Evolutionary conservation across 2,329 filamentous ascomycete species (phyloP).

Genomic region (Macrophomina phaseolina): DNA sequence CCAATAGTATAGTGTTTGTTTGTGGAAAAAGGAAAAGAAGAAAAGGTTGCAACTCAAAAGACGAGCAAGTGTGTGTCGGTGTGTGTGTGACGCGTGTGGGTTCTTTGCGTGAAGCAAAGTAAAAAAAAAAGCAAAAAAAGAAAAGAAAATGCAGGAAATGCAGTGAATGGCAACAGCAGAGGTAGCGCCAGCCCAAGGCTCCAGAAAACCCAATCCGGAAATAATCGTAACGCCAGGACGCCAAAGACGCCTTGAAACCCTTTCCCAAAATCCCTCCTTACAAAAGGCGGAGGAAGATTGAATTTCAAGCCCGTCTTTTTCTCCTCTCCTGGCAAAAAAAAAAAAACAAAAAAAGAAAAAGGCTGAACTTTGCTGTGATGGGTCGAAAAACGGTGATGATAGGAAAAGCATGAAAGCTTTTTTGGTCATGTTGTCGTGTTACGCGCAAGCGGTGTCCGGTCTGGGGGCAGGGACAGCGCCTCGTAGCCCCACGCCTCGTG

Average conservation of each 20-base stretch:
- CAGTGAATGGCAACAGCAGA: conserved; percentile 25
- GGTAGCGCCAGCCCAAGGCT: conserved; percentile 10
- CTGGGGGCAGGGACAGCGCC: conserved; percentile 25
- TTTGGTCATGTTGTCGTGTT: conserved; percentile 23
- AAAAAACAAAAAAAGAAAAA: not conserved
- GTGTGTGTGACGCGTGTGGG: conserved; percentile 1
- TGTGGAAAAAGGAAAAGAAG: not conserved
- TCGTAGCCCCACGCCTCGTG: conserved; percentile 25
- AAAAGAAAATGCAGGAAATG: conserved; percentile 9
- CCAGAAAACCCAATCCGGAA: conserved; percentile 13
- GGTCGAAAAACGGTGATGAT: conserved; percentile 23
- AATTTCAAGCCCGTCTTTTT: conserved; percentile 25
- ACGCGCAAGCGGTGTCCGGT: conserved; percentile 15
- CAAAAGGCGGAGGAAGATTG: conserved; percentile 7
- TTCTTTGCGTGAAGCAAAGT: conserved; percentile 13
- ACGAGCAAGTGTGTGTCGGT: not conserved
- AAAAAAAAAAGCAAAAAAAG: conserved; percentile 25
- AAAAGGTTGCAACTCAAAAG: conserved; percentile 7
- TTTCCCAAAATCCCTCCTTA: not conserved
- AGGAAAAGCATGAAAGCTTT: conserved; percentile 25
- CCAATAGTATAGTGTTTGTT: conserved; percentile 9
- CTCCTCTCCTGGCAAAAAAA: conserved; percentile 9
- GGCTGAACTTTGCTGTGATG: conserved; percentile 23
- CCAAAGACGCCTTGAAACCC: conserved; percentile 24
- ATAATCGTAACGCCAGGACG: conserved; percentile 16